Evolutionary conservation across 2,329 filamentous ascomycete genomes (phyloP), one percentile per base, ranked within the genome.

Genomic region (Botrytis medusae): DNA sequence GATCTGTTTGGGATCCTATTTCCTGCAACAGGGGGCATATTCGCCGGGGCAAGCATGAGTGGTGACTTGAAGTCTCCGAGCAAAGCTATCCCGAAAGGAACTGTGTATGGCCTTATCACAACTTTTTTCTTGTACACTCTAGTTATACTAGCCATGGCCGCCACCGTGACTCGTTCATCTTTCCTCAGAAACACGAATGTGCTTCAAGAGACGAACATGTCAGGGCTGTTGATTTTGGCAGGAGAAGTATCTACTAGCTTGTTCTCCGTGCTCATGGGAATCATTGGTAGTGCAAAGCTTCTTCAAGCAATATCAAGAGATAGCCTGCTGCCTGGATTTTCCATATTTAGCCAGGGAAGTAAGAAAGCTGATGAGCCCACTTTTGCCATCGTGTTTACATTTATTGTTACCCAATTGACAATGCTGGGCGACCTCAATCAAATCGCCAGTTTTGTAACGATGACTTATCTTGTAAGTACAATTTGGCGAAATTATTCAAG

Each of bases 401-500:
- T 92, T 79, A 76, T 88, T 5, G 88, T 95, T 72, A 90, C 93
- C 0, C 94, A 97, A 80, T 76, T 95, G 42, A 93, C 93, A 0
- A 91, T 97, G 82, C 87, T 97, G 69, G 92, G 92, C 62, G 90
- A 97, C 79, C 88, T 97, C 77, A 96, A 97, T 80, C 92, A 93
- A 79, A 97, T 97, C 78, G 94, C 94, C 9, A 95, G 93, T 0
- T 90, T 97, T 73, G 93, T 97, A 63, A 95, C 94, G 2, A 97
- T 97, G 92, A 92, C 93, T 25, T 97, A 96, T 80, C 89, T 96
- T 79, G 88, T 88, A 80, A 80, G 83, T 78, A 29, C 14, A 20
- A 16, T 67, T 59, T 57, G 22, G 20, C 37, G 60, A 34, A 63
- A n/a, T 3, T 46, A 8, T 59, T 25, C 57, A 34, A 40, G 16